These are phyloP conservation scores for Pholiota conissans DNA, from an alignment of 768 basidiomycete genomes.

Conservation along the genomic window DNA sequence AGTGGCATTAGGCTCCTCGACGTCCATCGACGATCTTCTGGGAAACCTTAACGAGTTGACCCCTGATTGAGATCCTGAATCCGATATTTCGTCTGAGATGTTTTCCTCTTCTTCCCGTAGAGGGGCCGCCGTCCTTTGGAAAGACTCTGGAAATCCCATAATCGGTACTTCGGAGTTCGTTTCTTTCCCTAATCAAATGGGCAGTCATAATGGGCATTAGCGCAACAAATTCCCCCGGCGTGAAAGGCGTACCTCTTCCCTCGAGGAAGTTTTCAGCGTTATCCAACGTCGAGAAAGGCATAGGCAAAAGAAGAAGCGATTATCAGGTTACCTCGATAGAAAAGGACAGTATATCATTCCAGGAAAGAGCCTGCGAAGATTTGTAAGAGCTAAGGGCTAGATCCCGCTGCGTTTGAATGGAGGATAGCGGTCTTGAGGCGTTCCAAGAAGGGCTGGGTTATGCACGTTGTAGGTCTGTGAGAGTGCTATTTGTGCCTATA, in stretches of 20 bases:
- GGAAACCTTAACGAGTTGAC: background rate
- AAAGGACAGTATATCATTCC: slow-evolving; percentile 13
- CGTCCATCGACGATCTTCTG: background rate
- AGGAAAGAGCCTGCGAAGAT: slow-evolving; percentile 22
- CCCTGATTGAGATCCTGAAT: slow-evolving; percentile 2
- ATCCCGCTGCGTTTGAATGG: background rate
- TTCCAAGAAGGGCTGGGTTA: background rate
- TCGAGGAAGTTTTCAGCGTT: background rate
- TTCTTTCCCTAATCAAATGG: background rate
- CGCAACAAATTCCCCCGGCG: background rate
- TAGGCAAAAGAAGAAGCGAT: slow-evolving; percentile 2
- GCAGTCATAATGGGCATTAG: background rate
- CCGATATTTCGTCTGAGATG: slow-evolving; percentile 3
- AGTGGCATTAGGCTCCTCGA: background rate
- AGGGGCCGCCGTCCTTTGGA: slow-evolving; percentile 16
- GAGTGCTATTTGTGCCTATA: background rate
- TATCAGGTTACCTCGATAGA: background rate
- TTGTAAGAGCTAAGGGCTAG: slow-evolving; percentile 11
- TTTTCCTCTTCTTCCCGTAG: slow-evolving; percentile 1
- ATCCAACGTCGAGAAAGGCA: background rate
- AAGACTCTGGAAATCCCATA: slow-evolving; percentile 23
- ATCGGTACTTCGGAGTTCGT: background rate
- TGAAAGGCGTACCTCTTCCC: background rate
- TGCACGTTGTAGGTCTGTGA: no score
- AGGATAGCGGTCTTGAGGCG: background rate